phyloP scores from a whole-genome alignment of 768 basidiomycete genomes.

The Saitozyma sp. region DNA sequence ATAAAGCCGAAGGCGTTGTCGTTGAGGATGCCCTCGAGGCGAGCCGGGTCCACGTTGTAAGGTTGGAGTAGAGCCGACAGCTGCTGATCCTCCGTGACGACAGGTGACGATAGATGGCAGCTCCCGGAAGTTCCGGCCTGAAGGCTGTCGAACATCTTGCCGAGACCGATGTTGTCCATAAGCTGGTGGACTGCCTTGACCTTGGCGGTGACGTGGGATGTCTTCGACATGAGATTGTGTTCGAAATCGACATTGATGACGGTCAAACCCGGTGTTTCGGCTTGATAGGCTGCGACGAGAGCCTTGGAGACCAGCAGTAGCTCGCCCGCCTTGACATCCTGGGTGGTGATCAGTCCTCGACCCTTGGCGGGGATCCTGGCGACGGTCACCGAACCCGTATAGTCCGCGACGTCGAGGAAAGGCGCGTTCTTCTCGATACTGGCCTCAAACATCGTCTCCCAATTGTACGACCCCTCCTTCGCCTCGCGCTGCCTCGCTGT shows the following conservation, averaged over 20 bases:
- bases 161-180: conserved; percentile 2
- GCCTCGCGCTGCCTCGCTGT: background rate
- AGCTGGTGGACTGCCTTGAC: conserved; percentile 6
- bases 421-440: background rate
- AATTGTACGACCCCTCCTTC: conserved; percentile 1
- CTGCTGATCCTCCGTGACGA: background rate
- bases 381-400: conserved; percentile 3
- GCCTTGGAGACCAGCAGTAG: conserved; percentile 10
- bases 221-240: background rate
- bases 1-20: conserved; percentile 4
- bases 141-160: background rate
- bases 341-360: conserved; percentile 6
- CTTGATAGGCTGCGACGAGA: background rate
- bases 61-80: background rate
- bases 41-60: background rate
- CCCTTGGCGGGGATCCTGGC: background rate
- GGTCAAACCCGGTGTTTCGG: background rate
- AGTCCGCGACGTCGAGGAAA: conserved; percentile 12
- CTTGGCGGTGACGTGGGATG: conserved; percentile 3
- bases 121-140: too few relatives aligned
- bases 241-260: background rate
- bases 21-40: background rate
- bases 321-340: conserved; percentile 6
- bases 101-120: background rate
- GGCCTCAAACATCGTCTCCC: background rate